Conservation (phyloP, 768 basidiomycete species). For the Boletus pseudo-olivaceus region DNA sequence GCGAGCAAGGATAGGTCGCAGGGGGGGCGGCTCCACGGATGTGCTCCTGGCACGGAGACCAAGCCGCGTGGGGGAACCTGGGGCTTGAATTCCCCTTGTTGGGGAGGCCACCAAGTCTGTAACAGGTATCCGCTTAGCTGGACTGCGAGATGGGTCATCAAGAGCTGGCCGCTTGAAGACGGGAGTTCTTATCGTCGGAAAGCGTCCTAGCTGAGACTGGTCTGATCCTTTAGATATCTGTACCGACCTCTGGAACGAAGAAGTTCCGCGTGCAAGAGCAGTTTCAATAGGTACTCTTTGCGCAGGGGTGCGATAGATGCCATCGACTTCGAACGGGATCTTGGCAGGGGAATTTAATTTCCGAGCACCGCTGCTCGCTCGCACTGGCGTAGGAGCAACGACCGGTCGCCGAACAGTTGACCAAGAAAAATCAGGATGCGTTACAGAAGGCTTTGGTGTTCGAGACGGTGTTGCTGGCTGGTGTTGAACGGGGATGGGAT, state of each 20-base stretch:
- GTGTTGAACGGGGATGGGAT: slow-evolving; percentile 14
- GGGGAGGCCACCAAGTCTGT: slow-evolving; percentile 26
- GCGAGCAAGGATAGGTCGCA: slow-evolving; percentile 11
- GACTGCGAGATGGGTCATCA: slow-evolving; percentile 37
- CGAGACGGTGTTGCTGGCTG: slow-evolving; percentile 19
- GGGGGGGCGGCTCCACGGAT: slow-evolving; percentile 35
- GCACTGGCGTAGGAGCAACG: slow-evolving; percentile 30
- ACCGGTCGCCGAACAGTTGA: slow-evolving; percentile 24
- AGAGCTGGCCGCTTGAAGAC: slow-evolving; percentile 41
- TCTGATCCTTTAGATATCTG: slow-evolving; percentile 31
- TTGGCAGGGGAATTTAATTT: slow-evolving; percentile 31
- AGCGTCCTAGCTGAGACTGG: slow-evolving; percentile 15
- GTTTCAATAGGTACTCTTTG: slow-evolving; percentile 57
- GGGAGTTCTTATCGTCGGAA: slow-evolving; percentile 19
- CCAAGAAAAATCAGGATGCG: slow-evolving; percentile 16
- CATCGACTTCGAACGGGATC: slow-evolving; percentile 34
- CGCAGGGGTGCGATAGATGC: slow-evolving; percentile 55
- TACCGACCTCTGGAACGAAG: slow-evolving; percentile 46
- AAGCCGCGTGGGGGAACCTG: slow-evolving; percentile 16
- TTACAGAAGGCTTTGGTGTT: slow-evolving; percentile 12
- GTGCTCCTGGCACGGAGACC: slow-evolving; percentile 28
- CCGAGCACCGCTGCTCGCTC: slow-evolving; percentile 7
- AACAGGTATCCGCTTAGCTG: slow-evolving; percentile 33
- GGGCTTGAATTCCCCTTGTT: slow-evolving; percentile 12
- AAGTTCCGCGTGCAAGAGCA: slow-evolving; percentile 46